Evolutionary conservation across 345 rosid species (phyloP).

Genomic region (Gynandropsis gynandra): DNA sequence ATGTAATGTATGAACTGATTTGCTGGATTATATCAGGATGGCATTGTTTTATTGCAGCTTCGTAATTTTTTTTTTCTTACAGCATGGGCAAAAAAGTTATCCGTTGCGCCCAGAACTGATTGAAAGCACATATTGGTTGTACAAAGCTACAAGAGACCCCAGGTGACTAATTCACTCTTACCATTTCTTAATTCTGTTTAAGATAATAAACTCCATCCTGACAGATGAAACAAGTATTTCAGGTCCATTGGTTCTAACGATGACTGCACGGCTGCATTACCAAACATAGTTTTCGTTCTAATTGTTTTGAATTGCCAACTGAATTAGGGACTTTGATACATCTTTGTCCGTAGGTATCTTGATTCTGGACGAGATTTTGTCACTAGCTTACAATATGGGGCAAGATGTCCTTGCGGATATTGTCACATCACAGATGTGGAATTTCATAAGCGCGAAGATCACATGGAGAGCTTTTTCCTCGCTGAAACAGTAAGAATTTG

Average conservation of each 20-base stretch:
- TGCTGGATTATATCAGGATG: neutral
- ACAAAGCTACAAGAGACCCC: conserved; percentile 91
- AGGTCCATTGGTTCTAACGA: neutral
- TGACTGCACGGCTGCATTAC: conserved; percentile 5
- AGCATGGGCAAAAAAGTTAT: conserved; percentile 95
- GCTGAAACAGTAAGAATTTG: conserved; percentile 87
- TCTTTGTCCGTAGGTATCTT: conserved; percentile 49
- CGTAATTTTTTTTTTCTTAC: conserved; percentile 21
- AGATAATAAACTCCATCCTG: no score
- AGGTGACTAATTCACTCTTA: conserved; percentile 36
- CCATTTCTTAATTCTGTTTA: neutral
- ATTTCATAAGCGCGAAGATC: conserved; percentile 77
- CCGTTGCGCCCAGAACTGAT: conserved; percentile 95
- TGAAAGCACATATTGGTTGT: conserved; percentile 98
- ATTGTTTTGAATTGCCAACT: neutral
- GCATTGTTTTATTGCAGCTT: conserved; percentile 12
- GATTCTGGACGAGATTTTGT: conserved; percentile 94
- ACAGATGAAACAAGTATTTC: no score
- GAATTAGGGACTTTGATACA: neutral
- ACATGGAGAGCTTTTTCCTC: conserved; percentile 98
- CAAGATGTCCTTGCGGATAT: conserved; percentile 93
- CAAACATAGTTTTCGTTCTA: neutral
- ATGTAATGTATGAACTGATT: neutral
- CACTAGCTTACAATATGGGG: conserved; percentile 90
- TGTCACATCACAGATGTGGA: conserved; percentile 96